phyloP scores from a whole-genome alignment of 2,329 filamentous ascomycete species.

The Cordyceps cicadae region DNA sequence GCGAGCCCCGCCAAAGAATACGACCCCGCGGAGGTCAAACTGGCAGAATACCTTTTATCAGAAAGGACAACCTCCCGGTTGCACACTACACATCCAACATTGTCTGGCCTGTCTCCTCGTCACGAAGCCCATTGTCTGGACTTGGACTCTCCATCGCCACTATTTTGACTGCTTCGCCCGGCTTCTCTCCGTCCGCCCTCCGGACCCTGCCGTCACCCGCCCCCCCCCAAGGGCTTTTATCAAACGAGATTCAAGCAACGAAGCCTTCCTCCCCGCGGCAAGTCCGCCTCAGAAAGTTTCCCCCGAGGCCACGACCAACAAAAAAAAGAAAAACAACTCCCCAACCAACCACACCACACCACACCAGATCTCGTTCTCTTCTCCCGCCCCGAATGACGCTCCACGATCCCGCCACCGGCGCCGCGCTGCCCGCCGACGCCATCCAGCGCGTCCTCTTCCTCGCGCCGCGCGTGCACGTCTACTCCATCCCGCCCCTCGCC shows the following conservation, averaged over 20 bases:
- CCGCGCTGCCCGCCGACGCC: slow-evolving; percentile 60
- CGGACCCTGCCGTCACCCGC: too few relatives aligned
- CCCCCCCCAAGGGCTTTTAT: too few relatives aligned
- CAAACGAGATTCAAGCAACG: too few relatives aligned
- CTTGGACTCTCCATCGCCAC: too few relatives aligned
- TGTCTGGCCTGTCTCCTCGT: too few relatives aligned
- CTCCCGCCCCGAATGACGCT: slow-evolving; percentile 46
- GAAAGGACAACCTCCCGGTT: neutral
- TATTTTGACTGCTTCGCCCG: too few relatives aligned
- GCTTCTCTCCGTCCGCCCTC: too few relatives aligned
- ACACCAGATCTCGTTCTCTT: too few relatives aligned
- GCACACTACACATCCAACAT: neutral
- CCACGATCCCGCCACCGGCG: slow-evolving; percentile 64
- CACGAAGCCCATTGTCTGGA: too few relatives aligned
- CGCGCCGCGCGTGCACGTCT: slow-evolving; percentile 68
- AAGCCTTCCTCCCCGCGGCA: too few relatives aligned
- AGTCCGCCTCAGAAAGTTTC: neutral
- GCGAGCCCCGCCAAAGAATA: neutral
- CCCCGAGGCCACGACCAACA: neutral
- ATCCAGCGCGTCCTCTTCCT: slow-evolving; percentile 82
- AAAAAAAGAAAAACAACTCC: too few relatives aligned
- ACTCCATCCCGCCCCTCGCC: slow-evolving; percentile 73
- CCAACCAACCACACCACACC: too few relatives aligned
- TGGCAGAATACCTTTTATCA: neutral
- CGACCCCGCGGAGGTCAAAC: neutral